These are phyloP conservation scores for Cicer pinnatifidum DNA, from an alignment of 306 rosid genomes.

Conservation along the genomic window DNA sequence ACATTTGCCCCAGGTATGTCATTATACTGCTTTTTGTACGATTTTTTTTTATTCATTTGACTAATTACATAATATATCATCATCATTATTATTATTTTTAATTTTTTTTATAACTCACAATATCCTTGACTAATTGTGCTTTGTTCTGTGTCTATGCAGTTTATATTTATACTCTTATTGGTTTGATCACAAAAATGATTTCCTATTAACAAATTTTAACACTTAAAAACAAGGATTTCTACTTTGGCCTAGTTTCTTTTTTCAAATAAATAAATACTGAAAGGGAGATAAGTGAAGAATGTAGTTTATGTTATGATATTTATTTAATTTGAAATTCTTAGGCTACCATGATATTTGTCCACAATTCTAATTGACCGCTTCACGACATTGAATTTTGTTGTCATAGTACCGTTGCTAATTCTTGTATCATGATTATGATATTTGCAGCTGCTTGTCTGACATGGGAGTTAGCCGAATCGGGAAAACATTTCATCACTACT, in stretches of 20 bases:
- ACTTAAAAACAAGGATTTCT: slow-evolving; percentile 1
- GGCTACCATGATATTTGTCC: slow-evolving; percentile 7
- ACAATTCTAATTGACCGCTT: not conserved
- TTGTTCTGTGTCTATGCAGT: not conserved
- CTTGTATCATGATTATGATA: slow-evolving; percentile 41
- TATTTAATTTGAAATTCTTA: slow-evolving; percentile 17
- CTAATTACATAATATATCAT: not conserved
- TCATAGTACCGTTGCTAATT: slow-evolving; percentile 19
- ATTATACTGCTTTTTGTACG: slow-evolving; percentile 3
- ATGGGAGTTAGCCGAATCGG: slow-evolving; percentile 96
- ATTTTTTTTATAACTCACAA: slow-evolving; percentile 21
- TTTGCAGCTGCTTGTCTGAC: slow-evolving; percentile 98
- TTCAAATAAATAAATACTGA: not conserved
- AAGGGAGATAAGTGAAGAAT: slow-evolving; percentile 1
- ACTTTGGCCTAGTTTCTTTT: slow-evolving; percentile 28
- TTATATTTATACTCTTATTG: slow-evolving; percentile 7
- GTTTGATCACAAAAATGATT: slow-evolving; percentile 20
- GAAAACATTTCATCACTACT: slow-evolving; percentile 87
- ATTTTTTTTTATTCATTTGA: slow-evolving; percentile 1
- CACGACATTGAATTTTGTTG: slow-evolving; percentile 30
- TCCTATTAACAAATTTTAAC: not conserved
- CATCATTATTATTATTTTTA: no score
- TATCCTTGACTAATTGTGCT: slow-evolving; percentile 21
- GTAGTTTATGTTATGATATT: slow-evolving; percentile 8
- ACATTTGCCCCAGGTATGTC: slow-evolving; percentile 91